Evolutionary conservation across 371 early-diverging fungal species (phyloP).

Genomic region (Mortierella sp.): DNA sequence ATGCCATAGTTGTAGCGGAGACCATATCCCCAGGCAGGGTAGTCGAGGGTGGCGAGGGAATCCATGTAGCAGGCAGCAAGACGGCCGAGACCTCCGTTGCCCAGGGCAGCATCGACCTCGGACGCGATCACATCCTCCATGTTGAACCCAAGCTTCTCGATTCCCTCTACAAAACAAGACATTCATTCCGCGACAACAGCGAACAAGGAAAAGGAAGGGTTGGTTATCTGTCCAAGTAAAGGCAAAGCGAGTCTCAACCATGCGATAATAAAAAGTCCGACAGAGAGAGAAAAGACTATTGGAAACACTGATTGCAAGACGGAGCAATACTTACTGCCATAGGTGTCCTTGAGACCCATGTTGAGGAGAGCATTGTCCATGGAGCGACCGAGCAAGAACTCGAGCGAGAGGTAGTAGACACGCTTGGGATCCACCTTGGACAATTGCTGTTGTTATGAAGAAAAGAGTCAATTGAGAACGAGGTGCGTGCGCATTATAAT

Average conservation of each 20-base stretch:
- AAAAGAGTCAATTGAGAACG: neutral
- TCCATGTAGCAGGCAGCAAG: slow-evolving; percentile 94
- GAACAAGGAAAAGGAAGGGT: neutral
- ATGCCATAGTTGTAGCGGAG: slow-evolving; percentile 95
- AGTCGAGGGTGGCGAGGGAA: slow-evolving; percentile 88
- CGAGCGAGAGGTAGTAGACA: slow-evolving; percentile 94
- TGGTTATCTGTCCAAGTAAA: neutral
- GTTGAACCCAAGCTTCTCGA: slow-evolving; percentile 82
- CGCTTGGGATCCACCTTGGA: slow-evolving; percentile 80
- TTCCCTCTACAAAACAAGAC: slow-evolving; percentile 57
- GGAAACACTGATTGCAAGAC: neutral
- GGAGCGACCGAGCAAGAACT: slow-evolving; percentile 94
- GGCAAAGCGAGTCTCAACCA: neutral
- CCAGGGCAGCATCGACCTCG: slow-evolving; percentile 93
- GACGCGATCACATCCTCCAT: slow-evolving; percentile 90
- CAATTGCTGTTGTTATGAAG: slow-evolving; percentile 38
- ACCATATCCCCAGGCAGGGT: slow-evolving; percentile 92
- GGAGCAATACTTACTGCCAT: slow-evolving; percentile 59
- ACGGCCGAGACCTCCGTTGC: slow-evolving; percentile 94
- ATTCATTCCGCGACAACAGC: neutral
- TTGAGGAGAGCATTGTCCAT: slow-evolving; percentile 93
- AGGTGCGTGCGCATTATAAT: neutral
- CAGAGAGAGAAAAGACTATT: neutral
- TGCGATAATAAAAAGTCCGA: slow-evolving; percentile 2
- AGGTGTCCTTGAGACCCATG: slow-evolving; percentile 80